phyloP scores from a whole-genome alignment of 2,329 filamentous ascomycete genomes.

The Colletotrichum karsti region DNA sequence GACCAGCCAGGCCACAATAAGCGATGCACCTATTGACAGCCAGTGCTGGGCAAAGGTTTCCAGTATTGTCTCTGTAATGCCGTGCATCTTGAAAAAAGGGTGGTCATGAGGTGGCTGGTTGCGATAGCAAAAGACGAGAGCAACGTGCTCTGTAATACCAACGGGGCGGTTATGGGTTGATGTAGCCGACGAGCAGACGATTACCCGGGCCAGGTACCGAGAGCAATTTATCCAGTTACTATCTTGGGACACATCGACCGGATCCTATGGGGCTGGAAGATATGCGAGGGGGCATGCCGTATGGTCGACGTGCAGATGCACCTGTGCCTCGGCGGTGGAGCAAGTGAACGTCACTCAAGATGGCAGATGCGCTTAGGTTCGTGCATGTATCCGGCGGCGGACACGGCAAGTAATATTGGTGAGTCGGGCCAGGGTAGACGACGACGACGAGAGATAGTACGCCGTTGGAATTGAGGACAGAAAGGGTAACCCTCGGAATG shows the following conservation, averaged over 20 bases:
- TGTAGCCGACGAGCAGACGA: not conserved
- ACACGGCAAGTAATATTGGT: conserved; percentile 3
- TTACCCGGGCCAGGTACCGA: conserved; percentile 22
- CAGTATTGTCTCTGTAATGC: conserved; percentile 44
- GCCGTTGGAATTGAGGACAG: not conserved
- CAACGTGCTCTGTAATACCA: not conserved
- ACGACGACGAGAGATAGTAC: not conserved
- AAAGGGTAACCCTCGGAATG: not conserved
- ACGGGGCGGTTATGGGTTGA: not conserved
- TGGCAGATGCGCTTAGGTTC: conserved; percentile 18
- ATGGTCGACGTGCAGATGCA: conserved; percentile 22
- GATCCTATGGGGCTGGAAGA: conserved; percentile 14
- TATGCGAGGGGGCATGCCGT: conserved; percentile 17
- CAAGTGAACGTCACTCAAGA: conserved; percentile 6
- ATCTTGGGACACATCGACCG: conserved; percentile 10
- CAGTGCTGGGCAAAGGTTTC: conserved; percentile 51
- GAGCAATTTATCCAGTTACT: conserved; percentile 19
- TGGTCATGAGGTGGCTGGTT: not conserved
- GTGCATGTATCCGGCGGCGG: not conserved
- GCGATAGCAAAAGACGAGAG: not conserved
- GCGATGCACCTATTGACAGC: conserved; percentile 44
- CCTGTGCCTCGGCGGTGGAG: conserved; percentile 21
- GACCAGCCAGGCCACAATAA: conserved; percentile 50
- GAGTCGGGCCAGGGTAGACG: not conserved
- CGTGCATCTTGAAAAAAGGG: conserved; percentile 28